Evolutionary conservation across 83 land plant species (phyloP).

Genomic region (Picea mariana): DNA sequence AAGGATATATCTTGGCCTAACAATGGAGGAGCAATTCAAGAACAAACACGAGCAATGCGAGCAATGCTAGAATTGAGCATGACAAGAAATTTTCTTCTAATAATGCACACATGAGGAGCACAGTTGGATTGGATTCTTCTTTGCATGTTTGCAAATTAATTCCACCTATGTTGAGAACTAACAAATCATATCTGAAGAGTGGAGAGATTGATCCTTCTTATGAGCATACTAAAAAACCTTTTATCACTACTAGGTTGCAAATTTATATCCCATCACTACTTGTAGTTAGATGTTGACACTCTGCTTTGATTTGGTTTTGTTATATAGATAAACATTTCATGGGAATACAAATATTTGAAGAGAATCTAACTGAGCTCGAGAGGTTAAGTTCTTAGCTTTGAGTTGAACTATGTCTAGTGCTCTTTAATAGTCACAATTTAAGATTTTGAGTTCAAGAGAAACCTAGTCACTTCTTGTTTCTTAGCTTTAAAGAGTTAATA

Average conservation of each 20-base stretch:
- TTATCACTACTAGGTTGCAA: neutral
- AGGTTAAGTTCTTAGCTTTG: neutral
- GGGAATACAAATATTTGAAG: neutral
- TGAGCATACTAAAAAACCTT: neutral
- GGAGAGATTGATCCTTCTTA: constrained; percentile 20
- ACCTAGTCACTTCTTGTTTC: neutral
- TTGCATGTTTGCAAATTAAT: constrained; percentile 14
- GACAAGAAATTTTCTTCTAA: too few species aligned
- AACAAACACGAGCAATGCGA: too few species aligned
- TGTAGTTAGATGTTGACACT: neutral
- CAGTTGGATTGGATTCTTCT: constrained; percentile 21
- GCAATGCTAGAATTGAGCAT: too few species aligned
- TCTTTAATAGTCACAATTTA: neutral
- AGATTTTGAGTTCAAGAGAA: neutral
- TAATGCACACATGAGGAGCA: constrained; percentile 29
- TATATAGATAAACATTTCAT: neutral
- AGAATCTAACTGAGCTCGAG: neutral
- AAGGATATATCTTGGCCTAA: too few species aligned
- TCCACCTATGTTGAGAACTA: constrained; percentile 22
- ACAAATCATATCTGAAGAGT: constrained; percentile 22
- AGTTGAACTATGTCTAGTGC: neutral
- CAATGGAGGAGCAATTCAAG: too few species aligned
- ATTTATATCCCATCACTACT: neutral
- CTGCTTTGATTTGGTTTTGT: neutral
- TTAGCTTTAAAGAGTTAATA: neutral